Conservation (phyloP, 208 protist genomes). For the Porcisia hertigi region DNA sequence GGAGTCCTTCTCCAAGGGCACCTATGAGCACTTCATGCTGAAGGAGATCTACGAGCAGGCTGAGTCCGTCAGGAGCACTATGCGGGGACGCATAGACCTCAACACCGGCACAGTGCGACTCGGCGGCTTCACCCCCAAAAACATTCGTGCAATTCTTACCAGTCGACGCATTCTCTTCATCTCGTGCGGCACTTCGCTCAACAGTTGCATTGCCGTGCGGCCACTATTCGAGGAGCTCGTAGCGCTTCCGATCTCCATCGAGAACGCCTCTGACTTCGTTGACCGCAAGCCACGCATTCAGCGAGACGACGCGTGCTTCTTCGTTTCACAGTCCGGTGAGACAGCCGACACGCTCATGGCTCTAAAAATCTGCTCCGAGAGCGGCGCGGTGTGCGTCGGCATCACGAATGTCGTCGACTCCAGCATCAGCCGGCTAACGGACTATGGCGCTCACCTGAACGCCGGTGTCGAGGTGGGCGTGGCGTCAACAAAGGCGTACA, state of each 20-base stretch:
- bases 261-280: constrained; percentile 94
- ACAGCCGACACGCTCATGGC: constrained; percentile 94
- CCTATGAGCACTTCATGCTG: constrained; percentile 96
- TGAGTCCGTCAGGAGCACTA: constrained; percentile 89
- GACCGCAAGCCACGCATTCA: constrained; percentile 80
- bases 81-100: constrained; percentile 93
- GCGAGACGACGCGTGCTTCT: constrained; percentile 89
- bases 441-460: constrained; percentile 91
- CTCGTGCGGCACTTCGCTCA: constrained; percentile 94
- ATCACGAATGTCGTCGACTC: constrained; percentile 95
- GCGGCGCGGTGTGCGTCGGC: constrained; percentile 84
- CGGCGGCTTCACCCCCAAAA: constrained; percentile 77
- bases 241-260: constrained; percentile 80
- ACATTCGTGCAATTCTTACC: constrained; percentile 43
- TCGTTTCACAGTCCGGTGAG: constrained; percentile 95
- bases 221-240: constrained; percentile 93
- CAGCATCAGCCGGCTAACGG: constrained; percentile 82
- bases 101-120: constrained; percentile 64
- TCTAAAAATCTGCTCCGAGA: constrained; percentile 79
- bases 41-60: constrained; percentile 98
- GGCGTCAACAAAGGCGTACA: constrained; percentile 97
- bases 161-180: constrained; percentile 91
- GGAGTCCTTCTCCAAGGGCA: constrained; percentile 89
- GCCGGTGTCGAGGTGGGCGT: constrained; percentile 96
- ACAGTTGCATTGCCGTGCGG: constrained; percentile 90